Base-by-base conservation (phyloP, 2,329 filamentous ascomycete species). In the Fusarium succisae region DNA sequence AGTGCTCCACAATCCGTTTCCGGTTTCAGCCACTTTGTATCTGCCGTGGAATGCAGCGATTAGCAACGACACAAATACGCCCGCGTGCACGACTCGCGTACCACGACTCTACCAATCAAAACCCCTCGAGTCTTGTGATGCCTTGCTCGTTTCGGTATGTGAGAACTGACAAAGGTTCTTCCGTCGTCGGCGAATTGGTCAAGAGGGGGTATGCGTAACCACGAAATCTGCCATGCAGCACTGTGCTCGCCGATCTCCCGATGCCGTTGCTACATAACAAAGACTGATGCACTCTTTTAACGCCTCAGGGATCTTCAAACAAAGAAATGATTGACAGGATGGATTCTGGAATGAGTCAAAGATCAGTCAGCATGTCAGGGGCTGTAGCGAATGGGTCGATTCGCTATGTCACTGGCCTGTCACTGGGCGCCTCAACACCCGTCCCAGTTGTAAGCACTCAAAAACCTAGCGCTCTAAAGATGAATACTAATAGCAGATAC, bases 111-210 rank as follows among this genome's bases (percentile, higher is more conserved):
- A 14, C 48, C 48, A 51, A 35, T 51, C 17, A 35, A 2, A 20
- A 20, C 0, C 3, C 17, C 9, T 20, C 0, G 0, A 14, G 8
- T 14, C 8, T 45, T 17, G 24, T 24, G n/a, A 44, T 24, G 43
- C 43, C n/a, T 7, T 18, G 17, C 48, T 35, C 6, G 1, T 51
- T 24, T 35, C 8, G 28, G 48, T 24, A 20, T 51, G 17, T 20
- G 30, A 51, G 22, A 51, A 35, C 12, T 51, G 17, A 39, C 20
- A 28, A 28, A 28, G 14, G 20, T 28, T 54, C 20, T n/a, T 9
- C 17, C 15, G 8, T 35, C 17, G 17, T 51, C 48, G 48, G 22
- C 22, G 48, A 32, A 32, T 10, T 32, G 5, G 8, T 18, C 15
- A 5, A 51, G 2, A 7, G 17, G 48, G 28, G 6, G 48, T 51